Conservation (phyloP, 2,329 filamentous ascomycete genomes). For the Periconia sp. region DNA sequence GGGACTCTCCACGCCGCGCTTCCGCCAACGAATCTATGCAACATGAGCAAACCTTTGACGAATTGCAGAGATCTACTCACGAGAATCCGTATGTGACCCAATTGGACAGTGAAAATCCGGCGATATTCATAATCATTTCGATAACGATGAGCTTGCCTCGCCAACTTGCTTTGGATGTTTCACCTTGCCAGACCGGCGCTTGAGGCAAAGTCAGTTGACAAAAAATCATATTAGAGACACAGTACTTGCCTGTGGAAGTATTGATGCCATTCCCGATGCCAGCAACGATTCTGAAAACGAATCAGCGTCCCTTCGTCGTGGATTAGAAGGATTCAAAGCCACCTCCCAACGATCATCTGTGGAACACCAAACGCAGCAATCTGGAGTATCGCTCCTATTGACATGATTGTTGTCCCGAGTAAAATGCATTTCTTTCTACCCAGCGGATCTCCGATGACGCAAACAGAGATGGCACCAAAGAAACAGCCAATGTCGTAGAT, state of each 20-base stretch:
- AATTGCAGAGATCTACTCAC: constrained; percentile 30
- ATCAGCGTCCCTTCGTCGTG: not conserved
- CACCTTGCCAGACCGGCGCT: constrained; percentile 56
- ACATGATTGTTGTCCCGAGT: constrained; percentile 53
- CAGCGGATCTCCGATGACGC: constrained; percentile 49
- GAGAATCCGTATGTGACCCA: constrained; percentile 58
- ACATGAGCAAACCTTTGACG: not conserved
- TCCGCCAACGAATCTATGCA: constrained; percentile 15
- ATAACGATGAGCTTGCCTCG: constrained; percentile 51
- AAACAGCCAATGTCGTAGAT: constrained; percentile 65
- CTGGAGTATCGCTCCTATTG: constrained; percentile 52
- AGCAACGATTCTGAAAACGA: constrained; percentile 40
- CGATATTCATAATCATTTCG: constrained; percentile 55
- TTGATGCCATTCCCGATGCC: constrained; percentile 57
- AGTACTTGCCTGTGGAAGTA: constrained; percentile 49
- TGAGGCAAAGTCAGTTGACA: constrained; percentile 31
- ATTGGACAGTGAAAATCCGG: constrained; percentile 53
- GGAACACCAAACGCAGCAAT: constrained; percentile 48
- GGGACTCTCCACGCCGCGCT: constrained; percentile 25
- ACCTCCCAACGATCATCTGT: constrained; percentile 53
- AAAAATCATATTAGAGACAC: constrained; percentile 12
- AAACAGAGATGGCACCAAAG: constrained; percentile 54
- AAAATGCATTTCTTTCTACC: constrained; percentile 54
- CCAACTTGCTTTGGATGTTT: constrained; percentile 49
- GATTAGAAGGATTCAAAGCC: not conserved